Base-by-base conservation (phyloP, 2,329 filamentous ascomycete species). In the Dendrostoma leiphaemia region DNA sequence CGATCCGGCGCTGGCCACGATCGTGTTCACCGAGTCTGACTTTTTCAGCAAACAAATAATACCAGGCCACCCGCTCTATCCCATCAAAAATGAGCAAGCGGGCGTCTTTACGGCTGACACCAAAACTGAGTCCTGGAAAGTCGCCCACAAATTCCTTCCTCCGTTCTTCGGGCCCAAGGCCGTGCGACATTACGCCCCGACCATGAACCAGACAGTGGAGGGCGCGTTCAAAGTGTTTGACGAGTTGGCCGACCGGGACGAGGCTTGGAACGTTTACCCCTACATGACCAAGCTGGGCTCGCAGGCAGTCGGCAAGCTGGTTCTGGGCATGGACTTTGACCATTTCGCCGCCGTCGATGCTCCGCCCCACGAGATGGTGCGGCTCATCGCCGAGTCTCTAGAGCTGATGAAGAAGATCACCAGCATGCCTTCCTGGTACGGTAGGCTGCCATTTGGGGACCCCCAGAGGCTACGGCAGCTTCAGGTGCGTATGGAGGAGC, bases 121-220 rank as follows among this genome's bases (percentile, higher is more conserved):
- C 0, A 71, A 80, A 19, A 77, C 74, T 0, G 70, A 74, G 15
- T 71, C 76, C 51, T 83, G 77, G 77, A 64, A 65, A 23, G 61
- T 75, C 0, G 75, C 78, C 0, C 84, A 86, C 70, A 86, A 86
- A 63, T 86, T 85, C 65, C 60, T 86, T 1, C 81, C 83, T 0
- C 82, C 83, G 0, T 78, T 80, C 0, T 69, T 86, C 10, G 76
- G 76, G 0, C 82, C 82, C 29, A 84, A 82, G 62, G 83, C 83
- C 0, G 81, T 86, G 4, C 71, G 78, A 1, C 83, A 85, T 60
- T 85, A 86, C 57, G 75, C 80, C 0, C 81, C 82, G 0, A 75
- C 73, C 0, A 85, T 86, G 80, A 80, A 84, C 58, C 64, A 71
- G 44, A 78, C 76, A 0, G 72, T 81, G 2, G 75, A 82, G 59